Evolutionary conservation across 208 protist genomes (phyloP).

Genomic region (Wallacemonas sp.): DNA sequence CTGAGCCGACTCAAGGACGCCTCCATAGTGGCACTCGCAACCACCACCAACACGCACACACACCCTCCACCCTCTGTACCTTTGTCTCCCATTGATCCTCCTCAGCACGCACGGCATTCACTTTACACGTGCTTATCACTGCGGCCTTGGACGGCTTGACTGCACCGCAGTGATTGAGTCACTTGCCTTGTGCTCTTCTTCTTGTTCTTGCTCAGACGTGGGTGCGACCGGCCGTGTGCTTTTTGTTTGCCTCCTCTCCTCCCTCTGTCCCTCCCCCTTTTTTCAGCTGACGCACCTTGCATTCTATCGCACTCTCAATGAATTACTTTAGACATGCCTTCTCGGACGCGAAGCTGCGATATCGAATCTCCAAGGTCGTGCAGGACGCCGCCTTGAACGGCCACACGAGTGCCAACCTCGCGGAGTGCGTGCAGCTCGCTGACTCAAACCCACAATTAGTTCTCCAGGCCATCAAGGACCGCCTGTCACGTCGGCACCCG

Average conservation of each 20-base stretch:
- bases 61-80: too few species aligned
- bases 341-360: conserved; percentile 53
- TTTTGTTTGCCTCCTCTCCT: conserved; percentile 1
- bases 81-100: too few species aligned
- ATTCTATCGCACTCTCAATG: too few species aligned
- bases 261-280: not conserved
- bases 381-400: conserved; percentile 29
- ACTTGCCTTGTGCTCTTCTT: too few species aligned
- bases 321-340: conserved; percentile 58
- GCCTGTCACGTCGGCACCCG: conserved; percentile 30
- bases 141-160: too few species aligned
- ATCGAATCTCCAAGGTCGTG: conserved; percentile 41
- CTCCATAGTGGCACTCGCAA: too few species aligned
- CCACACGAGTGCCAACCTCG: conserved; percentile 14
- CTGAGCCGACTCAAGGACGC: too few species aligned
- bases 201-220: conserved; percentile 1
- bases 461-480: conserved; percentile 40
- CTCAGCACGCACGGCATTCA: too few species aligned
- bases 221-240: not conserved
- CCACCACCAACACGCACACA: too few species aligned
- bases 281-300: too few species aligned
- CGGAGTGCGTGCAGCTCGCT: conserved; percentile 53
- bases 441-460: conserved; percentile 62
- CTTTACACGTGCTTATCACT: too few species aligned
- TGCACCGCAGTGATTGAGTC: too few species aligned